These are phyloP conservation scores for Aspergillus eucalypticola DNA, from an alignment of 2,329 filamentous ascomycete species.

Conservation along the genomic window DNA sequence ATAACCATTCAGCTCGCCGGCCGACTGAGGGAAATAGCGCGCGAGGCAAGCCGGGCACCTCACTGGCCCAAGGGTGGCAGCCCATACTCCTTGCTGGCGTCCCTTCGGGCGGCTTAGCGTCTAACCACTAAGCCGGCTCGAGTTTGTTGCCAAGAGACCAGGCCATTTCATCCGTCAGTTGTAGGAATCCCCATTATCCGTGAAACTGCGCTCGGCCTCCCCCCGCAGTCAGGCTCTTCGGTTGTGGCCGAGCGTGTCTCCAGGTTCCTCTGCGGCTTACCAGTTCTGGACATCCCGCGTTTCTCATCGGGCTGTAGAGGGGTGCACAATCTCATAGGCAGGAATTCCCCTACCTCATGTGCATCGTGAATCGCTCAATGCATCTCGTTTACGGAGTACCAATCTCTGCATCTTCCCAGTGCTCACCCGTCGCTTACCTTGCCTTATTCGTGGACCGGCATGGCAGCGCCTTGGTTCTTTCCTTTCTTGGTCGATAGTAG, in stretches of 20 bases:
- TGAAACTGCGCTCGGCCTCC: not conserved
- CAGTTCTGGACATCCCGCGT: not conserved
- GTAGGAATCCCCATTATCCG: not conserved
- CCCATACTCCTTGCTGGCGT: not conserved
- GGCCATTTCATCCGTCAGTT: not conserved
- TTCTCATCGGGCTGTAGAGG: not conserved
- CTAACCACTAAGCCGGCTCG: not conserved
- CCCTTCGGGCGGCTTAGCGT: not conserved
- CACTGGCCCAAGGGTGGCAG: not conserved
- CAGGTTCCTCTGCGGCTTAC: not conserved
- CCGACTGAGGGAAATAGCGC: not conserved
- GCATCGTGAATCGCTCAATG: not conserved
- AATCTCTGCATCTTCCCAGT: not conserved
- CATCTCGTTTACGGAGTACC: not conserved
- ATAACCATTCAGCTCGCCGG: not conserved
- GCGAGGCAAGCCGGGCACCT: not conserved
- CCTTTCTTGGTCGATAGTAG: not conserved
- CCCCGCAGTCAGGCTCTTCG: constrained; percentile 4
- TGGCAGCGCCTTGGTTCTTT: not conserved
- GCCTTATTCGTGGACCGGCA: not conserved
- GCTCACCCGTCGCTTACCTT: not conserved
- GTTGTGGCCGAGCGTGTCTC: constrained; percentile 1
- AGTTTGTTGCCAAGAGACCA: not conserved
- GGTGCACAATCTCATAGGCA: not conserved
- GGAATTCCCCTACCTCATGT: not conserved